Base-by-base conservation (phyloP, 306 rosid genomes). In the Elaeagnus macrophylla region DNA sequence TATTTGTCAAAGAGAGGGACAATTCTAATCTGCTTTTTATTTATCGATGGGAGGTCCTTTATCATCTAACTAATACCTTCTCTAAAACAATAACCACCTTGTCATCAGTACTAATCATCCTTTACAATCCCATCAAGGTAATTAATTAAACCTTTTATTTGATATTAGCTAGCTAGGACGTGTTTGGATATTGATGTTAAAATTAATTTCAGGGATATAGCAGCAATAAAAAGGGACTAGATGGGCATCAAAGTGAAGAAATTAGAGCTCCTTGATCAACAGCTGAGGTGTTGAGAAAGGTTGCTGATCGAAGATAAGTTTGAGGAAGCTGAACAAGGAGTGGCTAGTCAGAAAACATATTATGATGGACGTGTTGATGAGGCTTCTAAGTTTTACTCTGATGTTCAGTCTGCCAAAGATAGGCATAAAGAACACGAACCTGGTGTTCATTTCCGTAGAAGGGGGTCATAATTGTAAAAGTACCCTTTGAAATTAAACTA, bases 301-400 rank as follows among this genome's bases (percentile, higher is more conserved):
- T 63, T 18, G 73, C 74, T 1, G 78, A n/a, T n/a, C n/a, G n/a
- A 58, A 64, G 67, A 73, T 70, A 73, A 62, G 73, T 51, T 73
- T 13, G 48, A 12, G 38, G 5, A 8, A 25, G 64, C 63, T 1
- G 12, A 51, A 42, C 50, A 72, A 43, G 68, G 61, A 0, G 56
- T 41, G 45, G 72, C 56, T 1, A 51, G 56, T 39, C 69, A 61
- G 37, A 49, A 48, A 4, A 50, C 12, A 6, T 70, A 64, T 10
- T 40, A 73, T 65, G 20, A 0, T 47, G 73, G 61, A 10, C 57
- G 2, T 2, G 3, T 51, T 8, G 67, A 57, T 19, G 67, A 62
- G 43, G 59, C 63, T 39, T n/a, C 56, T 64, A 7, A 57, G 39
- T 44, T 45, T 5, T 63, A 65, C 41, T 7, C 63, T 11, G 41